phyloP scores from a whole-genome alignment of 1,284 basidiomycete species.

The Puccinia triticina region DNA sequence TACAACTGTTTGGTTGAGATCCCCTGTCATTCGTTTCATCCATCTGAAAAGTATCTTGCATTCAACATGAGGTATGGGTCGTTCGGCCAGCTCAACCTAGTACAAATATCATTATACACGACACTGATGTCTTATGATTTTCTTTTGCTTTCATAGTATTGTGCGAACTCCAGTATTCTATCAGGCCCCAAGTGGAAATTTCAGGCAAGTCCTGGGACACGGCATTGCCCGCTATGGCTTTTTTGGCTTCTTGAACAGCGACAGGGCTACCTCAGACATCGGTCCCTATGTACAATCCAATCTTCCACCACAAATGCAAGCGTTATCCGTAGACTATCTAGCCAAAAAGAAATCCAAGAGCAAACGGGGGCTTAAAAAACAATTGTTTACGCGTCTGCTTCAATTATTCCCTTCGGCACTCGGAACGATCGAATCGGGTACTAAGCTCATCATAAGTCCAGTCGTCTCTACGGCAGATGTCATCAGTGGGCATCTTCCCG shows the following conservation, averaged over 20 bases:
- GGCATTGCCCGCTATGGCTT: constrained; percentile 48
- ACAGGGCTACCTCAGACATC: constrained; percentile 37
- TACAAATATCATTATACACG: not conserved
- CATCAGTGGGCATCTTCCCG: constrained; percentile 7
- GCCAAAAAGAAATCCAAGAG: not conserved
- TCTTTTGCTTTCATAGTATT: not conserved
- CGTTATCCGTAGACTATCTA: not conserved
- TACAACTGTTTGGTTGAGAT: not conserved
- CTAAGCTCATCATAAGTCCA: not conserved
- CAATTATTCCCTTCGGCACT: constrained; percentile 19
- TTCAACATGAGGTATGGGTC: constrained; percentile 20
- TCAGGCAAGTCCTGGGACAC: constrained; percentile 17
- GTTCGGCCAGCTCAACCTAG: not conserved
- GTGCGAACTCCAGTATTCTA: constrained; percentile 19
- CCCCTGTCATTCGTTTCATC: constrained; percentile 8
- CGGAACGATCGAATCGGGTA: not conserved
- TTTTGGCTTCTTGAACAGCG: constrained; percentile 32
- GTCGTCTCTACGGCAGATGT: constrained; percentile 15
- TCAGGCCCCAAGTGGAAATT: not conserved
- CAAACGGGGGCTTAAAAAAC: constrained; percentile 29
- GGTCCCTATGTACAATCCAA: constrained; percentile 26
- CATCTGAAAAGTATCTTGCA: not conserved
- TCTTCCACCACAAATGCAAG: constrained; percentile 22
- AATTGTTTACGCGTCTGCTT: constrained; percentile 9
- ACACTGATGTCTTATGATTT: not conserved